These are phyloP conservation scores for Fusarium humuli DNA, from an alignment of 2,329 filamentous ascomycete species.

Conservation along the genomic window DNA sequence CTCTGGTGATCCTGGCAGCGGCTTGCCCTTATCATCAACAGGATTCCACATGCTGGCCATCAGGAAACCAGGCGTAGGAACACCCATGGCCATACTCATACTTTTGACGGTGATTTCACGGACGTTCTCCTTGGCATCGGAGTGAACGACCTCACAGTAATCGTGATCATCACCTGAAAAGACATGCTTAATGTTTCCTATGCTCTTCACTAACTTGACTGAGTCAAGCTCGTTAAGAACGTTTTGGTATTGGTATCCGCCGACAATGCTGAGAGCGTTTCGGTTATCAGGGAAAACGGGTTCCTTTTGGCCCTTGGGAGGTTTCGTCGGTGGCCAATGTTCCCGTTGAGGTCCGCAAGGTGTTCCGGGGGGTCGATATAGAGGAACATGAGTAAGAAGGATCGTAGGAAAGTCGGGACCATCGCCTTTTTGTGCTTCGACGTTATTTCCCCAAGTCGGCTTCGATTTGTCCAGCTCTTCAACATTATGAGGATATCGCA, in stretches of 20 bases:
- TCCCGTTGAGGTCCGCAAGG: slow-evolving; percentile 91
- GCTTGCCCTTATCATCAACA: slow-evolving; percentile 70
- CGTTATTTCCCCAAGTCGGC: slow-evolving; percentile 27
- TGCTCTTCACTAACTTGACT: slow-evolving; percentile 76
- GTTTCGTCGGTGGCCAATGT: slow-evolving; percentile 78
- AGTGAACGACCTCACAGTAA: slow-evolving; percentile 91
- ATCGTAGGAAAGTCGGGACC: slow-evolving; percentile 82
- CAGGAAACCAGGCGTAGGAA: slow-evolving; percentile 86
- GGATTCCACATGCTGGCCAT: slow-evolving; percentile 95
- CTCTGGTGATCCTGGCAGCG: slow-evolving; percentile 57
- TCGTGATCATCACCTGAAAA: slow-evolving; percentile 99
- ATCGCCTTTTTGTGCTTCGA: slow-evolving; percentile 56
- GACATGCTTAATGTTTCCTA: slow-evolving; percentile 85
- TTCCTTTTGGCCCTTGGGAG: slow-evolving; percentile 66
- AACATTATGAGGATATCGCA: slow-evolving; percentile 68
- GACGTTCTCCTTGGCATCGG: slow-evolving; percentile 71
- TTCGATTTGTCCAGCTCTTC: slow-evolving; percentile 67
- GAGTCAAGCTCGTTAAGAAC: slow-evolving; percentile 85
- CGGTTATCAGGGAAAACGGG: slow-evolving; percentile 72
- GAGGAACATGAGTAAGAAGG: slow-evolving; percentile 88
- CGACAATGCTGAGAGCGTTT: slow-evolving; percentile 81
- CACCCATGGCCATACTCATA: slow-evolving; percentile 96
- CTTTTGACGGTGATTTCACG: slow-evolving; percentile 95
- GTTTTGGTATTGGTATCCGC: slow-evolving; percentile 97
- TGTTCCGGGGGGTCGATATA: slow-evolving; percentile 84